phyloP scores from a whole-genome alignment of 306 rosid species.

The Prosopis cineraria region DNA sequence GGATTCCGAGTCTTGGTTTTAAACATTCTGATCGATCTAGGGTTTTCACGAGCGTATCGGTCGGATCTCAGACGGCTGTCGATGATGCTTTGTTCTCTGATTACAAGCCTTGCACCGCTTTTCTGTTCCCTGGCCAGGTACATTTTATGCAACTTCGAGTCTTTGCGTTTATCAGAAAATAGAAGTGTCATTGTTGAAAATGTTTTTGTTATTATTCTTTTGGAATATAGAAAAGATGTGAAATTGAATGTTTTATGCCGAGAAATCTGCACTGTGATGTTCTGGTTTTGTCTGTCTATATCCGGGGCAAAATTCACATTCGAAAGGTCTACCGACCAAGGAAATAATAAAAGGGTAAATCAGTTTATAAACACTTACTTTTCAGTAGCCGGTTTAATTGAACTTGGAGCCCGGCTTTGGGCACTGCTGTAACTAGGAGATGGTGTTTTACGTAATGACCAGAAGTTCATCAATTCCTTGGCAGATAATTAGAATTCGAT shows the following conservation, averaged over 20 bases:
- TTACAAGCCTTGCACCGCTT: conserved; percentile 71
- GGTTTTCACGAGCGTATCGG: conserved; percentile 68
- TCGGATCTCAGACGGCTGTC: conserved; percentile 62
- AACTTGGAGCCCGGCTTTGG: not conserved
- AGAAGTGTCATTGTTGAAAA: not conserved
- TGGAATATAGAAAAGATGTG: not conserved
- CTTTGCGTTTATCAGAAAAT: not conserved
- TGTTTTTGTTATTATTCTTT: not conserved
- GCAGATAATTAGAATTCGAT: not conserved
- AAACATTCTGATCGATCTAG: conserved; percentile 59
- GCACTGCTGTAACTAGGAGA: not conserved
- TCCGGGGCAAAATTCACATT: not conserved
- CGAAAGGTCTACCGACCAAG: not conserved
- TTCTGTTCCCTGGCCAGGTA: conserved; percentile 97
- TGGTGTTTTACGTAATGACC: not conserved
- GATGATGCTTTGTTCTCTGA: conserved; percentile 64
- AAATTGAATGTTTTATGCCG: not conserved
- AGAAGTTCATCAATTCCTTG: not conserved
- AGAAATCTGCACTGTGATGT: not conserved
- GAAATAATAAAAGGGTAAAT: not conserved
- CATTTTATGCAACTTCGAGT: not conserved
- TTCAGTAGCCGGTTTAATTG: not conserved
- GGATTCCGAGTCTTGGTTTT: conserved; percentile 33
- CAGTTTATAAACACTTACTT: not conserved
- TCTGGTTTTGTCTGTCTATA: not conserved